Evolutionary conservation across 2,329 filamentous ascomycete species (phyloP).

Genomic region (Paraphaeosphaeria minitans): DNA sequence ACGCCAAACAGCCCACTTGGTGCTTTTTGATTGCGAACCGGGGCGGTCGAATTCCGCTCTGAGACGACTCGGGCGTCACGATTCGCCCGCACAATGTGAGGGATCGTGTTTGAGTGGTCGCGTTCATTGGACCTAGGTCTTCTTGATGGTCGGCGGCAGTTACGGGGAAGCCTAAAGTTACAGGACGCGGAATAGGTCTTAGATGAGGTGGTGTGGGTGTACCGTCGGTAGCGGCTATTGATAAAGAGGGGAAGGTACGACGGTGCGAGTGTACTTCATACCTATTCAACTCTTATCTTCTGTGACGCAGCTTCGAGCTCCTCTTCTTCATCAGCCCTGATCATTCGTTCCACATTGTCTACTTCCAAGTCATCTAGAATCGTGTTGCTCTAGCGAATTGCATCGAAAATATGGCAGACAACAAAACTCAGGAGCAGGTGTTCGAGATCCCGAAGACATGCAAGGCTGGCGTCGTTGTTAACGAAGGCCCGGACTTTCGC

Average conservation of each 20-base stretch:
- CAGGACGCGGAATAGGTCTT: too few relatives aligned
- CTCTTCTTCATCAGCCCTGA: not conserved
- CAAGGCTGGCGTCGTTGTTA: slow-evolving; percentile 59
- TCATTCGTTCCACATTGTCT: not conserved
- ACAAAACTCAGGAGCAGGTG: slow-evolving; percentile 26
- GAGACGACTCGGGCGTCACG: not conserved
- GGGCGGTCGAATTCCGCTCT: not conserved
- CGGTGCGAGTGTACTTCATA: not conserved
- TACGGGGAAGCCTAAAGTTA: not conserved
- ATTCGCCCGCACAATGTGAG: not conserved
- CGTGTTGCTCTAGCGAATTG: not conserved
- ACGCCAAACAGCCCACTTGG: not conserved
- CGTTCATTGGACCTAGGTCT: not conserved
- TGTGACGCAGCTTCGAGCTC: not conserved
- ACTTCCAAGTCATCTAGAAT: not conserved
- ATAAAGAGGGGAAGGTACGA: slow-evolving; percentile 4
- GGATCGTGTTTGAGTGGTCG: not conserved
- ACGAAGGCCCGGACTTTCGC: slow-evolving; percentile 56
- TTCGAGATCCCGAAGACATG: slow-evolving; percentile 56
- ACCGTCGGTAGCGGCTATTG: not conserved
- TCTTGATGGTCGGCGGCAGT: not conserved
- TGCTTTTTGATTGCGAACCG: not conserved
- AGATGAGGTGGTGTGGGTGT: too few relatives aligned
- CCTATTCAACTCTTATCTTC: not conserved
- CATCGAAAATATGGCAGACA: slow-evolving; percentile 28